These are phyloP conservation scores for Coemansia sp. DNA, from an alignment of 192 early-diverging fungal species.

Conservation along the genomic window DNA sequence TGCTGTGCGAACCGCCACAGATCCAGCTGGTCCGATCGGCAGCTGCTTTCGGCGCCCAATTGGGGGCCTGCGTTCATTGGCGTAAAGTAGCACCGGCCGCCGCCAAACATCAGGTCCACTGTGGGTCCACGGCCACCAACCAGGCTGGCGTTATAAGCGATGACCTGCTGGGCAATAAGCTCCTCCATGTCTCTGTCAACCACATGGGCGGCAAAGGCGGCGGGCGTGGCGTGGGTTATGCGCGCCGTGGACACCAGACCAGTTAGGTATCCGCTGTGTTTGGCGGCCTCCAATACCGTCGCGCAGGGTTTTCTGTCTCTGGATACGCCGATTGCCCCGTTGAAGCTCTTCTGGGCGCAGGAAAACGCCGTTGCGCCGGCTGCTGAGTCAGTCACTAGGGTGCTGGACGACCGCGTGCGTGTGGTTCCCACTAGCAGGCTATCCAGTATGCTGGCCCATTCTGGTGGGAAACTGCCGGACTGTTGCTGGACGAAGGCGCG, in stretches of 20 bases:
- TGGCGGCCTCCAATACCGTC: slow-evolving; percentile 60
- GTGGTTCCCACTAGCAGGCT: slow-evolving; percentile 46
- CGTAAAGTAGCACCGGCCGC: slow-evolving; percentile 51
- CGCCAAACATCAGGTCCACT: slow-evolving; percentile 57
- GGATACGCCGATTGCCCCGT: slow-evolving; percentile 54
- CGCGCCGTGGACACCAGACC: slow-evolving; percentile 58
- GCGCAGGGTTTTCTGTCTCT: slow-evolving; percentile 46
- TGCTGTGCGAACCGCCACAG: slow-evolving; percentile 24
- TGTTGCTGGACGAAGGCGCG: slow-evolving; percentile 36
- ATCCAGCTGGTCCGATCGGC: slow-evolving; percentile 43
- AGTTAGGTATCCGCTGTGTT: slow-evolving; percentile 40
- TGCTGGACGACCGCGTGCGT: slow-evolving; percentile 51
- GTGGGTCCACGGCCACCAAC: not conserved
- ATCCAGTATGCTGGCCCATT: slow-evolving; percentile 48
- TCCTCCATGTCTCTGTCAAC: slow-evolving; percentile 53
- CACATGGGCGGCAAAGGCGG: slow-evolving; percentile 56
- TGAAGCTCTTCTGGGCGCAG: slow-evolving; percentile 54
- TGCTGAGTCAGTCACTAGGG: slow-evolving; percentile 58
- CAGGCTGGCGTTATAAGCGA: slow-evolving; percentile 36
- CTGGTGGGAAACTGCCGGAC: not conserved
- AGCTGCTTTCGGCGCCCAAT: slow-evolving; percentile 11
- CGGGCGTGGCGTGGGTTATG: slow-evolving; percentile 61
- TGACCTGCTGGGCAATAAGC: slow-evolving; percentile 51
- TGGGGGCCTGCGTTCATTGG: slow-evolving; percentile 22
- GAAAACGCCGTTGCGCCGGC: slow-evolving; percentile 61